Percentiles rank a stretch among this genome's conserved stretches.
These are phyloP conservation scores for Daphne laureola DNA, from an alignment of 441 rosid genomes.

Conservation along the genomic window DNA sequence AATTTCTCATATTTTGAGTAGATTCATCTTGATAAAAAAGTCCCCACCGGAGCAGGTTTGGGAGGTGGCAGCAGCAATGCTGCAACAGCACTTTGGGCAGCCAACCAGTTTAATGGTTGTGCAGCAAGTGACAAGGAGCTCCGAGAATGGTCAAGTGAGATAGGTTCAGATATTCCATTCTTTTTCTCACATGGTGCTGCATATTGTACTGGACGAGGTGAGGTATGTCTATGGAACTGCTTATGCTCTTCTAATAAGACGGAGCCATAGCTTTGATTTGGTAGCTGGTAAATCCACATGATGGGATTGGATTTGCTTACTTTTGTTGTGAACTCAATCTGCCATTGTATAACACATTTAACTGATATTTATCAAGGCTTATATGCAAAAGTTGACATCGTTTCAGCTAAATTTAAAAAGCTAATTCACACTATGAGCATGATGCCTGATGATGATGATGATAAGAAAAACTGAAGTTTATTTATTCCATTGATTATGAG, in stretches of 20 bases:
- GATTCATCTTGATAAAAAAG: conserved; percentile 88
- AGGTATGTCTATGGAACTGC: conserved; percentile 42
- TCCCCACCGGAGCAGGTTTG: conserved; percentile 93
- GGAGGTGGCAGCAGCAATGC: conserved; percentile 99
- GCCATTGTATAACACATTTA: too few species aligned
- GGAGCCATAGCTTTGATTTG: too few species aligned
- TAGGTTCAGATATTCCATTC: conserved; percentile 94
- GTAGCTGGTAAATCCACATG: too few species aligned
- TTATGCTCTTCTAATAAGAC: background rate
- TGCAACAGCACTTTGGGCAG: conserved; percentile 98
- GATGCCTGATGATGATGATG: too few species aligned
- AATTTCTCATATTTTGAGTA: conserved; percentile 22
- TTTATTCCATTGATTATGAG: too few species aligned
- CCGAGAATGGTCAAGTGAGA: conserved; percentile 92
- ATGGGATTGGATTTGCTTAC: too few species aligned
- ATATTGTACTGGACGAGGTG: conserved; percentile 93
- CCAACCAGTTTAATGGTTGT: conserved; percentile 76
- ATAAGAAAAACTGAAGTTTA: too few species aligned
- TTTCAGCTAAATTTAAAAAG: too few species aligned
- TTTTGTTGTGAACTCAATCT: too few species aligned
- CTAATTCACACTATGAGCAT: too few species aligned
- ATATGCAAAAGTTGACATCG: too few species aligned
- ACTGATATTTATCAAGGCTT: too few species aligned
- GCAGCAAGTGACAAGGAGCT: conserved; percentile 79
- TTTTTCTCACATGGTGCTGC: conserved; percentile 96